These are phyloP conservation scores for Pichia membranifaciens DNA, from an alignment of 805 yeast species.

Conservation along the genomic window DNA sequence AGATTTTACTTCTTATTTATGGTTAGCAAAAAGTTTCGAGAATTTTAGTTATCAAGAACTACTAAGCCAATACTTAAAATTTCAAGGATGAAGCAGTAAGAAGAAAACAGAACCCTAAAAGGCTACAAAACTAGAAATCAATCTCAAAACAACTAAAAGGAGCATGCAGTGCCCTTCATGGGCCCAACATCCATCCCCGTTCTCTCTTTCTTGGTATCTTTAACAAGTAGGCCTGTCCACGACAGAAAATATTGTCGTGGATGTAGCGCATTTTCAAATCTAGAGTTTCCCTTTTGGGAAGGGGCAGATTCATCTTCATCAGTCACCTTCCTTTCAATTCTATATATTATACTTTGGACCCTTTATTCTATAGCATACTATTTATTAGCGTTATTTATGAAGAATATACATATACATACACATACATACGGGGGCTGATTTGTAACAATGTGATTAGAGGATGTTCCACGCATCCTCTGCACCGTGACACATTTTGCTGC, in stretches of 20 bases:
- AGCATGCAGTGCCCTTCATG: not conserved
- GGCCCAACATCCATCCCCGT: no score
- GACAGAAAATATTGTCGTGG: no score
- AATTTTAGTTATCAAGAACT: not conserved
- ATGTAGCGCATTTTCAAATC: no score
- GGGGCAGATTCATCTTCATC: no score
- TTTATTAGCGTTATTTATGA: no score
- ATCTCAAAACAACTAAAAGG: not conserved
- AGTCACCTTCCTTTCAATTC: no score
- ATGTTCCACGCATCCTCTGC: constrained; percentile 98
- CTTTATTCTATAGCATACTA: no score
- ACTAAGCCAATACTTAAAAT: not conserved
- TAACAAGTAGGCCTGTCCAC: no score
- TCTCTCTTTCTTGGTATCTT: no score
- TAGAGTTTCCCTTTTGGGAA: no score
- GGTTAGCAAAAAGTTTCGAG: not conserved
- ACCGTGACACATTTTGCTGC: constrained; percentile 97
- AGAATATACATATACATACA: not conserved
- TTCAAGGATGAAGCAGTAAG: not conserved
- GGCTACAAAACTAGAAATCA: not conserved
- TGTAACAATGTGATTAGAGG: constrained; percentile 24
- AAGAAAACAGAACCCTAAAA: not conserved
- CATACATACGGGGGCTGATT: not conserved
- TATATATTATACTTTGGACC: no score
- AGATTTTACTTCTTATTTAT: not conserved